These are phyloP conservation scores for Scleromitrula shiraiana DNA, from an alignment of 2,329 filamentous ascomycete genomes.

Conservation along the genomic window DNA sequence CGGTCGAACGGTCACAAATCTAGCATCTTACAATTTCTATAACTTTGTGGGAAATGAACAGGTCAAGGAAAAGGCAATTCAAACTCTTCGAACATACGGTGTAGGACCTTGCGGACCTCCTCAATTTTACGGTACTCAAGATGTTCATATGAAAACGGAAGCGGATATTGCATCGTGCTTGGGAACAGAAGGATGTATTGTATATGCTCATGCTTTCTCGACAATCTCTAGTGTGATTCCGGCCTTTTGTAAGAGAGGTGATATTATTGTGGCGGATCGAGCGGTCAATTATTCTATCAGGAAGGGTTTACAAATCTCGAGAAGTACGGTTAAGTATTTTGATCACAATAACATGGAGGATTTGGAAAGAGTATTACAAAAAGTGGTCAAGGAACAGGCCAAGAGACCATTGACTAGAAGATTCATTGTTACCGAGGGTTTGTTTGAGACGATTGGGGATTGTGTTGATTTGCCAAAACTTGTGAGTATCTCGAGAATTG, in stretches of 20 bases:
- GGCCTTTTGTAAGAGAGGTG: constrained; percentile 91
- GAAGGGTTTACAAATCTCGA: constrained; percentile 86
- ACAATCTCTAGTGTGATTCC: constrained; percentile 97
- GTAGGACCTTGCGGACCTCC: constrained; percentile 95
- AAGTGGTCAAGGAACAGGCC: constrained; percentile 79
- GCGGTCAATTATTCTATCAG: constrained; percentile 90
- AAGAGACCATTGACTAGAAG: constrained; percentile 77
- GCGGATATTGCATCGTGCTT: constrained; percentile 86
- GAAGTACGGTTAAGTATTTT: constrained; percentile 88
- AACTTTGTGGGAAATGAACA: constrained; percentile 91
- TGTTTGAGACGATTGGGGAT: constrained; percentile 89
- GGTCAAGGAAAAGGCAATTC: constrained; percentile 90
- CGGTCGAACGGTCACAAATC: constrained; percentile 85
- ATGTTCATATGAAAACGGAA: constrained; percentile 96
- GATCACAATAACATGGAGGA: constrained; percentile 96
- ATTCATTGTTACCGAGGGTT: constrained; percentile 91
- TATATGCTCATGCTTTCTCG: constrained; percentile 93
- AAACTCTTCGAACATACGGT: constrained; percentile 88
- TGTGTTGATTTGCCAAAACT: constrained; percentile 77
- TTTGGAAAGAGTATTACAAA: constrained; percentile 74
- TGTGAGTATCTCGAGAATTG: constrained; percentile 39
- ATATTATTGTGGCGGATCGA: constrained; percentile 92
- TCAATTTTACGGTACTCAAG: constrained; percentile 96
- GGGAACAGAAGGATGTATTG: constrained; percentile 80
- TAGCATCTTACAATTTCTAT: constrained; percentile 95